phyloP scores from a whole-genome alignment of 345 rosid genomes.

The Hevea brasiliensis region DNA sequence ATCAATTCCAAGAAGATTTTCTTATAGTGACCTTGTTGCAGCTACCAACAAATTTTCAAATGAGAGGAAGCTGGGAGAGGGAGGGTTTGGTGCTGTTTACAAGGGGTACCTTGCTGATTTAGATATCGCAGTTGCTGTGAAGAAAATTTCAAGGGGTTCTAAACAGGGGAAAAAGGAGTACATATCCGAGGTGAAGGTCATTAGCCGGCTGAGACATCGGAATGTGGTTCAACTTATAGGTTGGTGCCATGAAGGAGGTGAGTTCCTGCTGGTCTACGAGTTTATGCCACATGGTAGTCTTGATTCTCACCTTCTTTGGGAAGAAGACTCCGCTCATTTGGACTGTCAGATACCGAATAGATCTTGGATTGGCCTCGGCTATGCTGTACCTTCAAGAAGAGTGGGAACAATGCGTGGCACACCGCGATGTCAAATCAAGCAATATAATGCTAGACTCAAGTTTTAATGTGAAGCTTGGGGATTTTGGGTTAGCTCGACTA shows the following conservation, averaged over 20 bases:
- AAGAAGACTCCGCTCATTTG: constrained; percentile 38
- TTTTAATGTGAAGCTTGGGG: constrained; percentile 63
- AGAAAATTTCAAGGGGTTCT: constrained; percentile 38
- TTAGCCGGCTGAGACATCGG: constrained; percentile 57
- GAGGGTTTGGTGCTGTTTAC: constrained; percentile 49
- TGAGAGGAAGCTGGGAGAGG: constrained; percentile 40
- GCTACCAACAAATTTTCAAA: constrained; percentile 39
- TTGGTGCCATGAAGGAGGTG: constrained; percentile 58
- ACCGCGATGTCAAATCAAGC: constrained; percentile 60
- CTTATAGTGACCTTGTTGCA: constrained; percentile 28
- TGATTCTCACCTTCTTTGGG: constrained; percentile 53
- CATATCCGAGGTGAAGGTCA: constrained; percentile 48
- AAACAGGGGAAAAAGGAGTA: constrained; percentile 42
- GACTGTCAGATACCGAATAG: constrained; percentile 42
- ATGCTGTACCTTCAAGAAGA: constrained; percentile 60
- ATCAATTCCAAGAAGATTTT: constrained; percentile 42
- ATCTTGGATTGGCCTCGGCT: constrained; percentile 52
- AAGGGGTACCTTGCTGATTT: constrained; percentile 27
- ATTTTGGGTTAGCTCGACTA: constrained; percentile 52
- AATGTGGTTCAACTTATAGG: constrained; percentile 68
- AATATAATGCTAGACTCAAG: constrained; percentile 58
- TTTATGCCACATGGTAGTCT: constrained; percentile 73
- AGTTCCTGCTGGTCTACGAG: constrained; percentile 63
- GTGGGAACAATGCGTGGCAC: constrained; percentile 63
- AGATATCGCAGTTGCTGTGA: constrained; percentile 37